A percentile compares a stretch with the other conserved stretches of the same genome.
Evolutionary conservation across 768 basidiomycete genomes (phyloP).

Genomic region (Pleurotus eryngii): DNA sequence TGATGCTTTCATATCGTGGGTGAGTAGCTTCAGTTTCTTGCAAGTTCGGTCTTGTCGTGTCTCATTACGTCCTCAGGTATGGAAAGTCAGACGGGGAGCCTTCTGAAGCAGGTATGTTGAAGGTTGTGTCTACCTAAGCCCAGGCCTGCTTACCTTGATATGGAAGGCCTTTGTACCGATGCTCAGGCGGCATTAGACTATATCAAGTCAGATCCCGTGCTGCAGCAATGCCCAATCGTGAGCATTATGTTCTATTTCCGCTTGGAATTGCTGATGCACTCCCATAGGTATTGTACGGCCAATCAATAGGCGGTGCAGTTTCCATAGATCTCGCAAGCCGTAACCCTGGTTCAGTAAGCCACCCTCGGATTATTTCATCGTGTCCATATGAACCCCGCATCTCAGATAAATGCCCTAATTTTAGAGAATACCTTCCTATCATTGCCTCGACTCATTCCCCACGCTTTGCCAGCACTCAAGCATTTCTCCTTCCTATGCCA

Average conservation of each 20-base stretch:
- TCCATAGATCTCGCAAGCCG: conserved; percentile 81
- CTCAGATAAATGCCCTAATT: conserved; percentile 72
- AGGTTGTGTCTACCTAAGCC: neutral
- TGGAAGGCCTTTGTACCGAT: conserved; percentile 77
- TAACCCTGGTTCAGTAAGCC: conserved; percentile 63
- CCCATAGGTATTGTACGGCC: conserved; percentile 69
- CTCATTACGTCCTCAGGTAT: conserved; percentile 49
- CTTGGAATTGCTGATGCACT: neutral
- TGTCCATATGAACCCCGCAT: neutral
- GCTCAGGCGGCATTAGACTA: conserved; percentile 83
- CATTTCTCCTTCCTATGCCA: conserved; percentile 80
- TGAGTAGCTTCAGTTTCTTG: conserved; percentile 29
- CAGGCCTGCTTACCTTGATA: neutral
- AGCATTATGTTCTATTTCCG: conserved; percentile 16
- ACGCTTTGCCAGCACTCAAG: conserved; percentile 68
- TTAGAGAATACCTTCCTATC: conserved; percentile 94
- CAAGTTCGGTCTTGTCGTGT: neutral
- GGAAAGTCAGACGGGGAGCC: conserved; percentile 85
- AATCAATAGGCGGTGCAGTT: conserved; percentile 91
- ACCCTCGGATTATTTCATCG: too few species aligned
- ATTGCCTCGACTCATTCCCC: conserved; percentile 77
- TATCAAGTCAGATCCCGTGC: conserved; percentile 55
- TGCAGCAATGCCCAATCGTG: conserved; percentile 69
- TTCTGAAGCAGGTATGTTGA: conserved; percentile 68
- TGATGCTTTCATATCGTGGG: conserved; percentile 95